Base-by-base conservation (phyloP, 2,329 filamentous ascomycete species). In the Nemania diffusa region DNA sequence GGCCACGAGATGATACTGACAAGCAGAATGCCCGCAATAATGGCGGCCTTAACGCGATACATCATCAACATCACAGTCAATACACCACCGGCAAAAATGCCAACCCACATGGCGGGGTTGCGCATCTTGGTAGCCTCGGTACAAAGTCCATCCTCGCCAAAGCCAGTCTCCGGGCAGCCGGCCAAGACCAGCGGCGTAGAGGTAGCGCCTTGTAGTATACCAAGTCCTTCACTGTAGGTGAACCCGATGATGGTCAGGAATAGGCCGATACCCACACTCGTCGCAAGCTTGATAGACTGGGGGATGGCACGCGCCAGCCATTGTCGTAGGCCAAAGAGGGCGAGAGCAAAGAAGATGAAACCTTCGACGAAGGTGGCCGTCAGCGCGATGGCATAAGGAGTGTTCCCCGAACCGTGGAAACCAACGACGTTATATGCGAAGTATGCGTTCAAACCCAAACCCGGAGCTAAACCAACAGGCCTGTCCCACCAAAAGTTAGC, bases 1-100 rank as follows among this genome's bases (percentile, higher is more conserved):
- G 93, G 93, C 93, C 93, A 97, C 8, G 92, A 97, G 78, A 96
- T 93, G 79, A 97, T 91, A 70, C 91, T 93, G 64, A 97, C 93
- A 27, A 97, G 87, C 27, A 94, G 78, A 70, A 97, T 96, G 42
- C 93, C 93, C 40, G 88, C 86, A 73, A 97, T 94, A 74, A 97
- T 91, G 64, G 93, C 93, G 65, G 93, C 93, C 81, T 95, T 95
- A 79, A 97, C 88, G 22, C 92, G 90, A 79, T 93, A 97, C 83
- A 94, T 87, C 90, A 95, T 92, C 61, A 97, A 82, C 71, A 96
- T 81, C 34, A 90, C 90, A 0, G 93, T 97, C 56, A 97, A 81
- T 70, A 97, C 55, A 67, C 93, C 92, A 50, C 93, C 92, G 72
- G 91, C 92, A 83, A 97, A 96, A 73, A 97, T 94, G 42, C 93